Base-by-base conservation (phyloP, 176 grass and related monocot genomes). In the Raddia distichophylla region DNA sequence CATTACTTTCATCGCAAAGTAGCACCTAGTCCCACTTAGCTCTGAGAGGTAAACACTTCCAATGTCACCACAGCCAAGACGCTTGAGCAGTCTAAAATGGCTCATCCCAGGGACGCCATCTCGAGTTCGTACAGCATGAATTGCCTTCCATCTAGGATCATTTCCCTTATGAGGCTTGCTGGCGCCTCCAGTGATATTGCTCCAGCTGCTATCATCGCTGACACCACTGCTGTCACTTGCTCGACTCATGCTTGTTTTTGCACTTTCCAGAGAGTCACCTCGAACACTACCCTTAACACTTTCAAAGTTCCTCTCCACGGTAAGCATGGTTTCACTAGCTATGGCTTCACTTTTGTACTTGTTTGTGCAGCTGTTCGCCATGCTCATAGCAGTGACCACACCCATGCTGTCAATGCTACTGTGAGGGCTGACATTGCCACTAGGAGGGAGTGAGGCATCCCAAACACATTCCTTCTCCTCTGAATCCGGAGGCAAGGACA, bases 1-100 rank as follows among this genome's bases (percentile, higher is more conserved):
- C 93, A 95, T 95, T 51, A 98, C 95, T 80, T 98, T 98, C 92
- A 98, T 98, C 37, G 95, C 95, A 69, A 94, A 94, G 87, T 93
- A 98, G 81, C 95, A 94, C 60, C 90, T 86, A 27, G 95, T 98
- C 7, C 92, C 87, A 64, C 92, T 94, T 20, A 98, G 77, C 75
- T 98, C 95, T n/a, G 95, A 98, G 54, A 98, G 85, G 75, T 98
- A 98, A 71, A 98, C 95, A 60, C 90, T 94, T 6, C 95, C 95
- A 71, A 98, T 98, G 79, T 98, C 90, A 74, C 95, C 95, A 67
- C 92, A 94, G 20, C 95, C 95, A 10, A 98, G 90, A 19, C 92
- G 86, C 74, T 94, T 98, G 67, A 98, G 88, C 46, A 98, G 77
- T 79, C 92, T 87, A 61, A 98, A 98, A 81, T 98, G 95, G 83